Percentiles rank a stretch among this genome's conserved stretches.
phyloP scores from a whole-genome alignment of 768 basidiomycete genomes.

The Lentinula raphanica region DNA sequence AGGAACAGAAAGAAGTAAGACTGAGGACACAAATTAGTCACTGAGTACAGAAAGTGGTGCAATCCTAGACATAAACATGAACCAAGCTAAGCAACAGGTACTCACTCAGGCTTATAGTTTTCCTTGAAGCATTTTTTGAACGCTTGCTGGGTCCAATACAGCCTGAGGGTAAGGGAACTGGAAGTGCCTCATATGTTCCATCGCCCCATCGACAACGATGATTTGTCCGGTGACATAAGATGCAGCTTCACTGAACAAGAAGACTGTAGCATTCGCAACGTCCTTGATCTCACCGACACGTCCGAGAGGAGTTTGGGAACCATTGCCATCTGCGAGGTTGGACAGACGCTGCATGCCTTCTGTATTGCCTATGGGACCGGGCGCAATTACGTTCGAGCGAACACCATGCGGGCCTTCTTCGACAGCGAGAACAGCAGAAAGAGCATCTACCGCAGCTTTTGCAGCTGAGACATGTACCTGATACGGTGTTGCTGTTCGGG shows the following conservation, averaged over 20 bases:
- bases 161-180: slow-evolving; percentile 58
- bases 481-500: slow-evolving; percentile 51
- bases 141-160: slow-evolving; percentile 54
- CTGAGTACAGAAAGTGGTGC: no score
- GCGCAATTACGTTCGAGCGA: slow-evolving; percentile 81
- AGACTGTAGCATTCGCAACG: slow-evolving; percentile 66
- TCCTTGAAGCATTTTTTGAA: slow-evolving; percentile 48
- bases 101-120: slow-evolving; percentile 21
- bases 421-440: slow-evolving; percentile 79
- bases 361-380: slow-evolving; percentile 77
- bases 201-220: slow-evolving; percentile 66
- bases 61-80: no score
- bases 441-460: slow-evolving; percentile 90
- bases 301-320: slow-evolving; percentile 33
- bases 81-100: no score
- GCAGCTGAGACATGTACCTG: slow-evolving; percentile 94
- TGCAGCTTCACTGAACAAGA: slow-evolving; percentile 80
- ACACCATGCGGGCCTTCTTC: slow-evolving; percentile 96
- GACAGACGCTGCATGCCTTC: slow-evolving; percentile 66
- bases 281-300: slow-evolving; percentile 58
- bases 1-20: no score
- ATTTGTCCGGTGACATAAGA: slow-evolving; percentile 72
- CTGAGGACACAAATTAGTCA: no score
- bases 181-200: slow-evolving; percentile 44
- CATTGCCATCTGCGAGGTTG: slow-evolving; percentile 1